Evolutionary conservation across 2,329 filamentous ascomycete genomes (phyloP), one percentile per base, ranked within the genome.

Genomic region (Calonectria pteridis): DNA sequence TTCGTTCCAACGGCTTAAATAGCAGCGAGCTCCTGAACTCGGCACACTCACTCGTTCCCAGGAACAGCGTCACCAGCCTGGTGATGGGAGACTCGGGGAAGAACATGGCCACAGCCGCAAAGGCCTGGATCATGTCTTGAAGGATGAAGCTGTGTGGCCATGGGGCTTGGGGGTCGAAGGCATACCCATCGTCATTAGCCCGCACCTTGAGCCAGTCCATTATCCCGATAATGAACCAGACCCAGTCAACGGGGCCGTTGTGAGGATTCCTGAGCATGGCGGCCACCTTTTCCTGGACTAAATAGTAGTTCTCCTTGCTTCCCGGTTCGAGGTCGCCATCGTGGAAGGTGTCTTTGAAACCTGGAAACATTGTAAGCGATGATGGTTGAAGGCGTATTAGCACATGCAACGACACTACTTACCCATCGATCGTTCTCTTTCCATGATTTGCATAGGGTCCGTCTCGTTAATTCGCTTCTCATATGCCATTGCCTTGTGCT

Each of bases 341-440:
- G 20, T 82, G 81, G 23, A 82, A 78, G 1, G 81, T 72, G 16
- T 79, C 72, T 33, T 82, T 82, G 18, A 81, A 82, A 0, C 72
- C 79, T 81, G 35, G 33, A 9, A 69, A 33, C 7, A 20, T 10
- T n/a, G 29, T 55, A n/a, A 55, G 51, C 11, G 1, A 33, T 23
- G 23, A 26, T 20, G 1, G 11, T 9, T 0, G n/a, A 5, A 1
- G 18, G 18, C 6, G 10, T n/a, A 18, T 43, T 18, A n/a, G 18
- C 40, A 20, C 0, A 6, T 1, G 1, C 7, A 0, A 6, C 4
- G 16, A 28, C 7, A n/a, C 11, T 16, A 59, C 80, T 73, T 40
- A 81, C 79, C 75, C 18, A 75, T 63, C 4, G 75, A 76, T 11
- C 76, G 70, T 6, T 81, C 79, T 11, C 79, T 74, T 40, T 82